Conservation (phyloP, 2,329 filamentous ascomycete species). For the Fusarium denticulatum region DNA sequence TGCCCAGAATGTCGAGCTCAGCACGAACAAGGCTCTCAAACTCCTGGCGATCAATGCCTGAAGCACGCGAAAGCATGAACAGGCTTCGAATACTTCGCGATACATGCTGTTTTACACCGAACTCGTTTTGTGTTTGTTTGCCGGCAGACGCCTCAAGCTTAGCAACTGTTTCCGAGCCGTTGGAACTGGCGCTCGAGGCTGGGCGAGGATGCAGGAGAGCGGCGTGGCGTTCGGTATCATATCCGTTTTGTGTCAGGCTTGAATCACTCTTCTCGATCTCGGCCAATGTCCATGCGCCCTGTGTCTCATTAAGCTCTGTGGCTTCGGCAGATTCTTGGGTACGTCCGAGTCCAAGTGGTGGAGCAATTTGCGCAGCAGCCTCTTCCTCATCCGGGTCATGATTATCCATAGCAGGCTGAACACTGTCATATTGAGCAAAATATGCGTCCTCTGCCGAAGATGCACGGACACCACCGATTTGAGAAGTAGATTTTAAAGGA, state of each 20-base stretch:
- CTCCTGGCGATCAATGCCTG: conserved; percentile 78
- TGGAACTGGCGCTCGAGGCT: conserved; percentile 66
- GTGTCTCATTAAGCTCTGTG: conserved; percentile 41
- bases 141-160: conserved; percentile 67
- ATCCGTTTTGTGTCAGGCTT: conserved; percentile 31
- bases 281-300: conserved; percentile 56
- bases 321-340: conserved; percentile 28
- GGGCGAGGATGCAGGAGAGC: conserved; percentile 67
- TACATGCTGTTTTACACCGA: conserved; percentile 82
- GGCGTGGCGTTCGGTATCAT: conserved; percentile 48
- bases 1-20: conserved; percentile 74
- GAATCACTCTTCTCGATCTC: conserved; percentile 56
- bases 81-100: conserved; percentile 81
- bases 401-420: conserved; percentile 83
- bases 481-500: conserved; percentile 43
- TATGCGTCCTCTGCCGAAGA: conserved; percentile 73
- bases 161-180: conserved; percentile 67
- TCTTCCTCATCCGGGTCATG: conserved; percentile 80
- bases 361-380: conserved; percentile 45
- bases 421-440: conserved; percentile 78
- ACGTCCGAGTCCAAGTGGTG: conserved; percentile 46
- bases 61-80: conserved; percentile 74
- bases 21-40: conserved; percentile 77
- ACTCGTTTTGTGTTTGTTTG: conserved; percentile 71
- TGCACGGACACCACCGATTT: conserved; percentile 35